Conservation (phyloP, 2,329 filamentous ascomycete genomes). For the Dactylellina haptotyla region DNA sequence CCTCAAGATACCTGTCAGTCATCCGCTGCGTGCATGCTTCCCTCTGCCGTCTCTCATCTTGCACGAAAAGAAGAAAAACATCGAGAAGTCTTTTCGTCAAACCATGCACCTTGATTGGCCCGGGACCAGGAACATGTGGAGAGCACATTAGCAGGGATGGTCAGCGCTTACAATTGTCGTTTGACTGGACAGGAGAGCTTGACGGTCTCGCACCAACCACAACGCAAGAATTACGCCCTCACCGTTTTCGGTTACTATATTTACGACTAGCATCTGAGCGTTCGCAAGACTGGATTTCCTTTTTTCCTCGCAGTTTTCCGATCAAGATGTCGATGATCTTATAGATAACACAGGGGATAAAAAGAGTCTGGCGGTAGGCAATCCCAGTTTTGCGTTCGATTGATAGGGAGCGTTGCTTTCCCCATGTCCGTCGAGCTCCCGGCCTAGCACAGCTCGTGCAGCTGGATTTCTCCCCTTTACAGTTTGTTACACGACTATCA, state of each 20-base stretch:
- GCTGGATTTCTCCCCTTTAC: conserved; percentile 2
- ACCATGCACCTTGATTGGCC: conserved; percentile 43
- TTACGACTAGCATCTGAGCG: conserved; percentile 35
- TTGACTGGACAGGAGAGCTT: conserved; percentile 26
- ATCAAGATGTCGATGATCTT: conserved; percentile 26
- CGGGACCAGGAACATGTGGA: conserved; percentile 33
- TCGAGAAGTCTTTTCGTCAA: conserved; percentile 31
- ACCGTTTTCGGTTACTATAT: conserved; percentile 54
- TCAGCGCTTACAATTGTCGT: conserved; percentile 44
- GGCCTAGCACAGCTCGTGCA: too few relatives aligned
- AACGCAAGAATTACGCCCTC: conserved; percentile 54
- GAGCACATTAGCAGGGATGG: conserved; percentile 32
- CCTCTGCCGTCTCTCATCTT: conserved; percentile 47
- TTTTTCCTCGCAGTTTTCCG: conserved; percentile 52
- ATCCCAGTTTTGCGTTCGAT: conserved; percentile 2
- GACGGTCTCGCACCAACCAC: conserved; percentile 48
- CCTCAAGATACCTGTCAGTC: conserved; percentile 36
- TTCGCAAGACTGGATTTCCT: conserved; percentile 6
- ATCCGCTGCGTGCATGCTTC: conserved; percentile 5
- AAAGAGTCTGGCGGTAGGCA: conserved; percentile 24
- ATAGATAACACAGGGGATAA: conserved; percentile 7
- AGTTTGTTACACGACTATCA: conserved; percentile 47
- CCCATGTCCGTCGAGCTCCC: conserved; percentile 15
- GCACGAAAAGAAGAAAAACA: conserved; percentile 22
- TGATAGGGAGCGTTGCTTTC: not conserved